phyloP scores from a whole-genome alignment of 345 rosid species.

The Citrus mangshanensis region DNA sequence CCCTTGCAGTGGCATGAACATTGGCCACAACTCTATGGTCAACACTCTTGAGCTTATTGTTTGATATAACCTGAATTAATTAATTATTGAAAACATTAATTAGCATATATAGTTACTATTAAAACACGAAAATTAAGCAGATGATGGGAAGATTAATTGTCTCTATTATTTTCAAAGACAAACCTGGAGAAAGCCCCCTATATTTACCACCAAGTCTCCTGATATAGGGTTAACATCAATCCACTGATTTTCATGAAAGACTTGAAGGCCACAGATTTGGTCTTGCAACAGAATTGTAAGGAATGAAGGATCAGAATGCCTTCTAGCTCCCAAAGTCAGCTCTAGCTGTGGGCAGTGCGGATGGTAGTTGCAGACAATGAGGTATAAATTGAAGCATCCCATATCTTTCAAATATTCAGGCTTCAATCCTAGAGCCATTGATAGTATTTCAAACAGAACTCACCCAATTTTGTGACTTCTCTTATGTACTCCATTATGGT shows the following conservation, averaged over 20 bases:
- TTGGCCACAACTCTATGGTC: constrained; percentile 52
- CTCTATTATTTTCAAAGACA: neutral
- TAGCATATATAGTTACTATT: too few species aligned
- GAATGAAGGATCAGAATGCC: constrained; percentile 13
- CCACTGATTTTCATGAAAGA: constrained; percentile 12
- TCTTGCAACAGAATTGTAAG: constrained; percentile 21
- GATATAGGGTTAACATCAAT: constrained; percentile 9
- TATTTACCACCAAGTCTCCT: constrained; percentile 16
- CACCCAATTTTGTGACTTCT: neutral
- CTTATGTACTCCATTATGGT: neutral
- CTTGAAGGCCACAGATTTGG: constrained; percentile 22
- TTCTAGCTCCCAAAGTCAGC: constrained; percentile 13
- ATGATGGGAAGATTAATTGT: neutral
- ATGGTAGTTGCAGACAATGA: neutral
- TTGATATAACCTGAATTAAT: constrained; percentile 38
- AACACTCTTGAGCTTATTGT: constrained; percentile 41
- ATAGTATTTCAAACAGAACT: neutral
- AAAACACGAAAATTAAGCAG: neutral
- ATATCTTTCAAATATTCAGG: neutral
- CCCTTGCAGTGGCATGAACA: constrained; percentile 31
- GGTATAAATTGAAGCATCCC: neutral
- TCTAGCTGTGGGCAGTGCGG: constrained; percentile 13
- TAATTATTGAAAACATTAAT: too few species aligned
- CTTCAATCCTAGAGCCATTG: neutral
- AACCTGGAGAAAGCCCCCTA: constrained; percentile 18